Base-by-base conservation (phyloP, 805 yeast genomes). In the Tetrapisispora arboricola region DNA sequence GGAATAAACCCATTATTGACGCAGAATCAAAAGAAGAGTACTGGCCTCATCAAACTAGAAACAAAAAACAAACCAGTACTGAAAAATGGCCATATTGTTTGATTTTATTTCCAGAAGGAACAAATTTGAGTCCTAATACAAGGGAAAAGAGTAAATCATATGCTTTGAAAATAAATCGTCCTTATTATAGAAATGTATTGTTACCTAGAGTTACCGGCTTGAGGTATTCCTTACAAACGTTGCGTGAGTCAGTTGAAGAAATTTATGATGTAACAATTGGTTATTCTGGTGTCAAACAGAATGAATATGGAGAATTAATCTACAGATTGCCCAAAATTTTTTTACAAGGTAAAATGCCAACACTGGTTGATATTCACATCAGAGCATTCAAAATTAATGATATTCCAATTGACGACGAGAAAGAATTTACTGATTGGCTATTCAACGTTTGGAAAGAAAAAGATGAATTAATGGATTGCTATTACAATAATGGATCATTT, bases 81-180 rank as follows among this genome's bases (percentile, higher is more conserved):
- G 28, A 43, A 7, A 45, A 55, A 6, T 72, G 76, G 75, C 80
- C 83, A 3, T 78, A 80, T 47, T 77, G 81, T 70, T 59, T 92
- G 35, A 63, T 88, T 18, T 60, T 92, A 21, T 92, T 82, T 63
- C 98, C 98, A 1, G 98, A 92, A 60, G 98, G 98, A 5, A 92
- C 98, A 0, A 92, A 86, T 44, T 64, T 83, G 41, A 78, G 92
- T 29, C 69, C 68, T 5, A 71, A 75, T 44, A 85, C 95, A 2
- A 69, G 75, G 36, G 63, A 51, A 3, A 73, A 74, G 43, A 76
- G 88, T 8, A 67, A 66, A 15, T 66, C 57, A 7, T 92, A 67
- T 61, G 81, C 86, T 17, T 61, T 58, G 6, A 73, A 78, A 47
- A 55, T 68, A 19, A 70, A 68, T 5, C 65, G 64, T 27, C 68